Conservation (phyloP, 495 filamentous ascomycete genomes). For the Hapsidospora chrysogenum region DNA sequence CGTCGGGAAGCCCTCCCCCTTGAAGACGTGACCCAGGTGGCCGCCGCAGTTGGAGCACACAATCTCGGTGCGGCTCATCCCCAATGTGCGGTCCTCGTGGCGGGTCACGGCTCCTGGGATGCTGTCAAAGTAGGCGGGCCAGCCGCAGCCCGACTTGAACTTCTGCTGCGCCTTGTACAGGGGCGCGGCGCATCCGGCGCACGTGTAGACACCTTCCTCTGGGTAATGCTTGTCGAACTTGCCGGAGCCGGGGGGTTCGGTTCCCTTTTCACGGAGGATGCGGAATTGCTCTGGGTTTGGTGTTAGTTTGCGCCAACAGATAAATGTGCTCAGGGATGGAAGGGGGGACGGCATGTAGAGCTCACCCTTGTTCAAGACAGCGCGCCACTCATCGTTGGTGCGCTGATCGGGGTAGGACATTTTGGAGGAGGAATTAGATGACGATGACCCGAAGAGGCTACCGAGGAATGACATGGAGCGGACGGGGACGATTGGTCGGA, state of each 20-base stretch:
- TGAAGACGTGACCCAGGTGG: conserved; percentile 93
- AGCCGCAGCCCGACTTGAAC: conserved; percentile 91
- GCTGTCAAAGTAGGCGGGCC: conserved; percentile 94
- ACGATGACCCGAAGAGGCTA: conserved; percentile 56
- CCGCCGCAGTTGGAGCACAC: conserved; percentile 87
- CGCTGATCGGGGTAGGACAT: conserved; percentile 75
- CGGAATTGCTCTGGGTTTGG: conserved; percentile 69
- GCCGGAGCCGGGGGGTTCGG: conserved; percentile 63
- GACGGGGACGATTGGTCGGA: conserved; percentile 14
- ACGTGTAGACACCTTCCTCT: conserved; percentile 59
- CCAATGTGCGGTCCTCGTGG: conserved; percentile 56
- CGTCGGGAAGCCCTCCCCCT: conserved; percentile 79
- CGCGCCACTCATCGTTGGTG: conserved; percentile 71
- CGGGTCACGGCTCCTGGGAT: conserved; percentile 77
- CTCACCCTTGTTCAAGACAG: conserved; percentile 59
- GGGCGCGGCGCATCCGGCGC: conserved; percentile 70
- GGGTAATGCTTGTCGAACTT: conserved; percentile 77
- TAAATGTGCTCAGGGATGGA: neutral
- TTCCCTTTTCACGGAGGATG: conserved; percentile 78
- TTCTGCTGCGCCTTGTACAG: conserved; percentile 85
- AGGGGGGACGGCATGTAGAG: conserved; percentile 3
- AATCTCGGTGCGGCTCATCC: conserved; percentile 85
- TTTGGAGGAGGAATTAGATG: conserved; percentile 26
- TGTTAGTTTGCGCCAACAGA: no score
- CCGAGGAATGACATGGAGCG: conserved; percentile 55